Evolutionary conservation across 2,329 filamentous ascomycete species (phyloP).

Genomic region (Amylocarpus encephaloides): DNA sequence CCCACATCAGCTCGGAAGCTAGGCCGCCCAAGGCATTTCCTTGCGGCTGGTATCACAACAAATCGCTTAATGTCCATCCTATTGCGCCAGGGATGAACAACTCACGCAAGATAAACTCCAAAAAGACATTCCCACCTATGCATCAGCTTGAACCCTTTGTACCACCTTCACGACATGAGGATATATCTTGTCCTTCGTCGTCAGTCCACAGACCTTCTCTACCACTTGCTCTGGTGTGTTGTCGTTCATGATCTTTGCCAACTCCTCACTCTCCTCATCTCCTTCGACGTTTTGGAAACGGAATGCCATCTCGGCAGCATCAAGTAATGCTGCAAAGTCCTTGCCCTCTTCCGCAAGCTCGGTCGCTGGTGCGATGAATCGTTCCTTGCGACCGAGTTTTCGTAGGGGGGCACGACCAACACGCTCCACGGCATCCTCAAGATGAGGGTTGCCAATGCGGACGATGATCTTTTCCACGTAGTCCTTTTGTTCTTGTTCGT

Average conservation of each 20-base stretch:
- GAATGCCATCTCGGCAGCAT: constrained; percentile 83
- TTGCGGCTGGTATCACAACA: constrained; percentile 1
- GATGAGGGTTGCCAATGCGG: constrained; percentile 87
- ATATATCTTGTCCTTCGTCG: constrained; percentile 71
- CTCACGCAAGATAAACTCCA: neutral
- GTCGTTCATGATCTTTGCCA: constrained; percentile 78
- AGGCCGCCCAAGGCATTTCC: neutral
- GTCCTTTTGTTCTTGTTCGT: constrained; percentile 65
- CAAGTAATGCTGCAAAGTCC: constrained; percentile 66
- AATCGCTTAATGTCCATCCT: constrained; percentile 15
- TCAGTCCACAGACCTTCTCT: constrained; percentile 73
- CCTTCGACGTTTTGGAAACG: constrained; percentile 92
- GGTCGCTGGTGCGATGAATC: constrained; percentile 86
- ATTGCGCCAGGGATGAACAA: constrained; percentile 8
- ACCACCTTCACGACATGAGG: constrained; percentile 70
- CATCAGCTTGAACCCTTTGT: constrained; percentile 66
- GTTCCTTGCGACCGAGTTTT: constrained; percentile 91
- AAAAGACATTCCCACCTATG: constrained; percentile 13
- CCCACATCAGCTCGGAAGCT: neutral
- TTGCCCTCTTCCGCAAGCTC: constrained; percentile 79
- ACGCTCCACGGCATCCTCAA: constrained; percentile 90
- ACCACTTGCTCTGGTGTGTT: constrained; percentile 69
- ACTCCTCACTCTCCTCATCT: constrained; percentile 81
- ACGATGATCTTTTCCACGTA: constrained; percentile 91
- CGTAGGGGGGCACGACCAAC: constrained; percentile 91